These are phyloP conservation scores for Coffea eugenioides DNA, from an alignment of 257 asterid genomes.

Conservation along the genomic window DNA sequence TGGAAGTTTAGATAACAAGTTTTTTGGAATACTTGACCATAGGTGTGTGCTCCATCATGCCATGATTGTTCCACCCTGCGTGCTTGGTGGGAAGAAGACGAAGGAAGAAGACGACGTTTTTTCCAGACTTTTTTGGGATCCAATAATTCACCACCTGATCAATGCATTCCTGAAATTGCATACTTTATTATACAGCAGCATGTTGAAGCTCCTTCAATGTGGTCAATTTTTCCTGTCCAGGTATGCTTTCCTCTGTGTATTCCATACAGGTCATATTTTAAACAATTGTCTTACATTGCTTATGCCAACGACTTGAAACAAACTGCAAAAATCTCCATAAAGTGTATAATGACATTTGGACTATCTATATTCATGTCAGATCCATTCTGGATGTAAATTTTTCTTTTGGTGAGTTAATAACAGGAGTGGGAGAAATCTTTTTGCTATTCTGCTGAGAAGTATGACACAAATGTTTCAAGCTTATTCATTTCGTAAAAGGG, in stretches of 20 bases:
- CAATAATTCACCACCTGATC: conserved; percentile 66
- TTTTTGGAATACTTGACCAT: background rate
- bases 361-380: background rate
- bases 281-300: background rate
- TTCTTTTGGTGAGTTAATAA: background rate
- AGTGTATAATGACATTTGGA: background rate
- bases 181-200: conserved; percentile 71
- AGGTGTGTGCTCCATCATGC: conserved; percentile 99
- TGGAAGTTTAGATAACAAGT: background rate
- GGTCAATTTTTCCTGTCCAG: conserved; percentile 99
- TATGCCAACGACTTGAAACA: background rate
- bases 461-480: background rate
- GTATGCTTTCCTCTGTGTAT: conserved; percentile 31
- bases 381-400: background rate
- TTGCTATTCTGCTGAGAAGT: background rate
- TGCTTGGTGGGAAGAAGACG: conserved; percentile 99
- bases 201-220: conserved; percentile 91
- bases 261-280: background rate
- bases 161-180: conserved; percentile 79
- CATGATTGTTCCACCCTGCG: conserved; percentile 96
- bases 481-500: background rate
- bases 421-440: background rate
- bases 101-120: conserved; percentile 61
- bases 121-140: conserved; percentile 71
- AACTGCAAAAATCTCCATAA: background rate